phyloP scores from a whole-genome alignment of 73 alveolate species.

The Blepharisma stoltei region DNA sequence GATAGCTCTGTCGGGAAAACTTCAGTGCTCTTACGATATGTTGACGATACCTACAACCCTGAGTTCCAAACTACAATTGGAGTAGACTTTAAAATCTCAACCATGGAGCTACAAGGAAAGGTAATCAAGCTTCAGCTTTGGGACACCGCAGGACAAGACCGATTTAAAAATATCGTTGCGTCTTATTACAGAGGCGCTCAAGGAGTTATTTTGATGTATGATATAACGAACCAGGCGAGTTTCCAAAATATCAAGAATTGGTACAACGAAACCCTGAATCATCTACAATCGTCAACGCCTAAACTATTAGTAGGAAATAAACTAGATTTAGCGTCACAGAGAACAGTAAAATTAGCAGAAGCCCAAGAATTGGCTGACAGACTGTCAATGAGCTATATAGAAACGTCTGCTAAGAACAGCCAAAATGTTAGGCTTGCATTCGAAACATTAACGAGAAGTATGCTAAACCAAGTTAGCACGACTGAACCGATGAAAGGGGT shows the following conservation, averaged over 20 bases:
- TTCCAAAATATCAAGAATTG: conserved; percentile 9
- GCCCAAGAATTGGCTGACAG: conserved; percentile 40
- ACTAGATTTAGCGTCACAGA: conserved; percentile 19
- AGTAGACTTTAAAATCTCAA: conserved; percentile 58
- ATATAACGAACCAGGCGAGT: conserved; percentile 32
- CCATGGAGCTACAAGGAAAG: conserved; percentile 47
- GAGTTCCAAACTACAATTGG: conserved; percentile 63
- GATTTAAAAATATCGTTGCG: conserved; percentile 34
- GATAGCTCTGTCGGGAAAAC: conserved; percentile 59
- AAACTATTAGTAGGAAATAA: conserved; percentile 27
- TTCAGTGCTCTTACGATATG: conserved; percentile 52
- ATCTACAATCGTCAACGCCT: conserved; percentile 6
- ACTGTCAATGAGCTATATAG: conserved; percentile 34
- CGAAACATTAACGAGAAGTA: conserved; percentile 38
- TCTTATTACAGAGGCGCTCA: conserved; percentile 43
- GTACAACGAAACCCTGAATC: conserved; percentile 23
- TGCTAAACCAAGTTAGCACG: conserved; percentile 24
- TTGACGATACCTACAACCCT: conserved; percentile 50
- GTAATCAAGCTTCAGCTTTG: conserved; percentile 53
- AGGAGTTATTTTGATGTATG: conserved; percentile 41
- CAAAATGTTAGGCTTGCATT: conserved; percentile 50
- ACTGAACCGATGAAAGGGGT: not conserved
- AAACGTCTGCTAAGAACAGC: conserved; percentile 43
- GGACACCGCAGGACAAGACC: conserved; percentile 54
- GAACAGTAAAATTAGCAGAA: conserved; percentile 20